A percentile compares a stretch with the other conserved stretches of the same genome.
phyloP scores from a whole-genome alignment of 2,329 filamentous ascomycete species.

The Monosporascus sp. region DNA sequence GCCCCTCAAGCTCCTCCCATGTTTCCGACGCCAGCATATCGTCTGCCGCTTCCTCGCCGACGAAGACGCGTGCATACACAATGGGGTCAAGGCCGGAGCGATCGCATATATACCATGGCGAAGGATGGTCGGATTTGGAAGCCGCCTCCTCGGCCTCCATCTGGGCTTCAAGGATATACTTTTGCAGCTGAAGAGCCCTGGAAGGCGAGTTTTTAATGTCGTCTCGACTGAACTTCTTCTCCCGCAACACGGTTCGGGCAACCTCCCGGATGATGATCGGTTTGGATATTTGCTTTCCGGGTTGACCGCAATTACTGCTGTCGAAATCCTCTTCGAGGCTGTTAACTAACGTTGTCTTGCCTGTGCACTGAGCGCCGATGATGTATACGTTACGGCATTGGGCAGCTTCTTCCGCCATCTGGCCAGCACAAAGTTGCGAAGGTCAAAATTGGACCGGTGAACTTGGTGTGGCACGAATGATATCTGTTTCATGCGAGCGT shows the following conservation, averaged over 20 bases:
- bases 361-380: slow-evolving; percentile 39
- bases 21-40: slow-evolving; percentile 16
- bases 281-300: slow-evolving; percentile 1
- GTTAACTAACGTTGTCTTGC: slow-evolving; percentile 39
- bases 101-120: slow-evolving; percentile 35
- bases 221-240: slow-evolving; percentile 26
- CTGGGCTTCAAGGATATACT: slow-evolving; percentile 34
- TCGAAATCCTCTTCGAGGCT: slow-evolving; percentile 23
- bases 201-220: slow-evolving; percentile 27
- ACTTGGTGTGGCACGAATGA: too few species aligned
- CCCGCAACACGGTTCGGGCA: slow-evolving; percentile 29
- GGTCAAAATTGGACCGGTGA: background rate
- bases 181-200: slow-evolving; percentile 30
- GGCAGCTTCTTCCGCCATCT: background rate
- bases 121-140: slow-evolving; percentile 3
- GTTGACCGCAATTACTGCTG: too few species aligned
- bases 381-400: slow-evolving; percentile 31
- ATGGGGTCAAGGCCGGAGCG: slow-evolving; percentile 38
- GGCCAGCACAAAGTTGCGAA: slow-evolving; percentile 4
- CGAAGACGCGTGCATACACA: slow-evolving; percentile 32
- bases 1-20: slow-evolving; percentile 26
- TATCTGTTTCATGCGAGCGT: too few species aligned
- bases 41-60: slow-evolving; percentile 19
- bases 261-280: slow-evolving; percentile 31
- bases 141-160: slow-evolving; percentile 20